Base-by-base conservation (phyloP, 805 yeast genomes). In the Schwanniomyces sp. region DNA sequence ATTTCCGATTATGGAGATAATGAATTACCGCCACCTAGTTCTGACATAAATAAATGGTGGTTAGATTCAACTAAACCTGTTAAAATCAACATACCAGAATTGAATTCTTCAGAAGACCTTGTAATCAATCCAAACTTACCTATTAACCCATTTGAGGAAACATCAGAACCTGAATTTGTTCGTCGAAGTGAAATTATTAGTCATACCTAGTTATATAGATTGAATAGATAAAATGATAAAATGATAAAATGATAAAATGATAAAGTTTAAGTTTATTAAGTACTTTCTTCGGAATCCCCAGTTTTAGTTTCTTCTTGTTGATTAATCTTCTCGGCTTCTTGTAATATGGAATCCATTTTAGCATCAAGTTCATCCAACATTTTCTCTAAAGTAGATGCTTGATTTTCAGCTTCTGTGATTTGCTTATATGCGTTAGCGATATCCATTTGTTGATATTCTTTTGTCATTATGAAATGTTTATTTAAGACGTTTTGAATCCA, bases 11-110 rank as follows among this genome's bases (percentile, higher is more conserved):
- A 62, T 34, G 61, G 61, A 24, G 66, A 63, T 40, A 58, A 63
- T 38, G 79, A 78, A 7, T 72, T 91, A 45, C 97, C 97, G 4
- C 88, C 96, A 1, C 99, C 99, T 12, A 86, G 96, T 48, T 81
- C 94, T 0, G 96, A 88, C 47, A 66, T 74, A 11, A 70, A 77
- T 18, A 88, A 89, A 64, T 94, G 99, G 99, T 94, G 99, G 99
- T 74, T 89, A 14, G 85, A 86, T 11, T 85, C 84, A 9, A 92
- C 94, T 0, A 75, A 78, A 49, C 79, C 84, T 10, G 91, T 91
- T 2, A 89, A 85, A 59, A 86, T 92, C 2, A 62, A 62, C 7
- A 73, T 87, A 8, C 66, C 70, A 4, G 78, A 78, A 37, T 58
- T 83, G 29, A 66, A 70, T 4, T 47, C 41, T 26, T 25, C 38